phyloP scores from a whole-genome alignment of 2,329 filamentous ascomycete genomes.

The Chrysosporium queenslandicum region DNA sequence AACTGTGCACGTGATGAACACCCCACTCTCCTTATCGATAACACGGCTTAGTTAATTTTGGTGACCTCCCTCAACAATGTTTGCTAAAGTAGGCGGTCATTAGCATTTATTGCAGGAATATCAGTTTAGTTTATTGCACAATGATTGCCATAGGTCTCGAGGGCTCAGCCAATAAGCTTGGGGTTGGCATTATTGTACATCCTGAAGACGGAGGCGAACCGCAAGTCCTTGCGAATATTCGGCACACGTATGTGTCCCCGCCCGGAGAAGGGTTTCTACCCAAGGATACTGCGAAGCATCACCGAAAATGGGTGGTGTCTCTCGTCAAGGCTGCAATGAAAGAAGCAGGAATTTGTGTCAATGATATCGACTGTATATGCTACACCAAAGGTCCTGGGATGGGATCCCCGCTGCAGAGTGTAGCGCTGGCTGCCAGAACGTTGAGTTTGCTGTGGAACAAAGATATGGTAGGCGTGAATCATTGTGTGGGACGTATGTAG shows the following conservation, averaged over 20 bases:
- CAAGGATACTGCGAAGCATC: slow-evolving; percentile 90
- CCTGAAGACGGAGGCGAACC: slow-evolving; percentile 45
- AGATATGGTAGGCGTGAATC: slow-evolving; percentile 89
- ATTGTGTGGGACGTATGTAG: slow-evolving; percentile 72
- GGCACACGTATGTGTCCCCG: slow-evolving; percentile 85
- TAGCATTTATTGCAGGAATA: background rate
- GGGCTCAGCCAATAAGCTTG: slow-evolving; percentile 96
- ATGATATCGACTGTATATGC: slow-evolving; percentile 81
- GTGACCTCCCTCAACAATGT: background rate
- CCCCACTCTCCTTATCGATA: slow-evolving; percentile 5
- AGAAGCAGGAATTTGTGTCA: slow-evolving; percentile 51
- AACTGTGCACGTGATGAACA: slow-evolving; percentile 12
- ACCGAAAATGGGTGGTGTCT: slow-evolving; percentile 71
- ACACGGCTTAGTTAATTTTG: background rate
- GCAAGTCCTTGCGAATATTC: slow-evolving; percentile 78
- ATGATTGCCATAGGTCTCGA: slow-evolving; percentile 68
- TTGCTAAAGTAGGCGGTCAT: background rate
- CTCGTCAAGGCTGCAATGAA: slow-evolving; percentile 71
- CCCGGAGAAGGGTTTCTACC: slow-evolving; percentile 91
- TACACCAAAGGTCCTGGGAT: slow-evolving; percentile 94
- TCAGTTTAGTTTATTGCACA: background rate
- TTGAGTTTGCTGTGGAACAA: slow-evolving; percentile 75
- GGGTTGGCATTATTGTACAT: slow-evolving; percentile 84
- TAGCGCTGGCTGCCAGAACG: slow-evolving; percentile 75
- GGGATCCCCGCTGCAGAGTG: slow-evolving; percentile 81